Evolutionary conservation across 164 flowering plant genomes (phyloP), one percentile per base, ranked within the genome.

Genomic region (Chloranthus sessilifolius): DNA sequence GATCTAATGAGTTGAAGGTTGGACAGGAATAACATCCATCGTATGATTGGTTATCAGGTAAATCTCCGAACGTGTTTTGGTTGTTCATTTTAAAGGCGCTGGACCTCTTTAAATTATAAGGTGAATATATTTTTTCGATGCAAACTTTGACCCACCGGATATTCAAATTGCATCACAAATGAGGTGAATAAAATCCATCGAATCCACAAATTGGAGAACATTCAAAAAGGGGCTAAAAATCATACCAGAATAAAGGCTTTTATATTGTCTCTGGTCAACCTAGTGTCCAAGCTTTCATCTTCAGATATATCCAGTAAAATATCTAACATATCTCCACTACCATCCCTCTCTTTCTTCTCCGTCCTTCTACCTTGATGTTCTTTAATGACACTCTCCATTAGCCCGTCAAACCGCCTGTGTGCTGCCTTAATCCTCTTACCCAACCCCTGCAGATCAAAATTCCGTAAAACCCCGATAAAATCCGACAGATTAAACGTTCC

Each of bases 191-290:
- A n/a, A n/a, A n/a, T n/a, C n/a, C n/a, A n/a, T n/a, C n/a, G n/a
- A n/a, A n/a, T n/a, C n/a, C n/a, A n/a, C n/a, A n/a, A n/a, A n/a
- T n/a, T n/a, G n/a, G n/a, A n/a, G n/a, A n/a, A n/a, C n/a, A n/a
- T n/a, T n/a, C n/a, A n/a, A n/a, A n/a, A n/a, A n/a, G n/a, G n/a
- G n/a, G n/a, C n/a, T 14, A 16, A 30, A n/a, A 7, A 47, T 17
- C 7, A 38, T 68, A 80, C 91, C 83, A 68, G 22, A 17, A 81
- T 45, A n/a, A 81, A 50, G 19, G 75, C 84, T 49, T 83, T 83
- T 43, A 83, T 69, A 31, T 78, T 65, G 14, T 65, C 62, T 52
- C 72, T 71, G 2, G 70, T 77, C 5, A 83, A 14, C 22, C 43
- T 62, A 14, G 78, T 39, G 46, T 79, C 85, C 7, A 70, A 25